Evolutionary conservation across 2,329 filamentous ascomycete genomes (phyloP).

Genomic region (Albophoma yamanashiensis): DNA sequence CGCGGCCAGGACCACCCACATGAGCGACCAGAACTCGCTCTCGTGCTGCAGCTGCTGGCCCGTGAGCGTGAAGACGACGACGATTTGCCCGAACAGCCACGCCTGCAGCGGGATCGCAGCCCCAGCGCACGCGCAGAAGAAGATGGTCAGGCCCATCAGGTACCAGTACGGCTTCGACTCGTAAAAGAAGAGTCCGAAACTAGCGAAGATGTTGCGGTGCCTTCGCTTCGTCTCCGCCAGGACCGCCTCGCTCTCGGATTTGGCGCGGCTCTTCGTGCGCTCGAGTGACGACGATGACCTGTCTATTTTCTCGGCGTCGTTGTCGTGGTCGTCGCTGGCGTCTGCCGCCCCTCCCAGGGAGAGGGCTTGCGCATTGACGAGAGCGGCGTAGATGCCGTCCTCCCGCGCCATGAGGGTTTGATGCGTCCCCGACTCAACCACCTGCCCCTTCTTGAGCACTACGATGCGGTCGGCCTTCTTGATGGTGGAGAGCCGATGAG

Average conservation of each 20-base stretch:
- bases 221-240: constrained; percentile 13
- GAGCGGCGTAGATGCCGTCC: constrained; percentile 52
- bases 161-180: constrained; percentile 43
- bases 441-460: constrained; percentile 59
- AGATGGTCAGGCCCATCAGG: constrained; percentile 36
- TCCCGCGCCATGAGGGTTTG: constrained; percentile 53
- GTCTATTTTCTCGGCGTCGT: constrained; percentile 23
- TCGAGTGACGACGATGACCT: constrained; percentile 18
- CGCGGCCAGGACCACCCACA: constrained; percentile 51
- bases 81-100: constrained; percentile 42
- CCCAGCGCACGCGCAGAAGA: constrained; percentile 32
- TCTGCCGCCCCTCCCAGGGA: constrained; percentile 38
- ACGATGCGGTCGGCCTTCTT: constrained; percentile 70
- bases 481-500: constrained; percentile 65
- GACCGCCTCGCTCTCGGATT: constrained; percentile 19
- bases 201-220: constrained; percentile 34
- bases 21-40: constrained; percentile 52
- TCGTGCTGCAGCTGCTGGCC: constrained; percentile 21
- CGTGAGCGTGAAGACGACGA: constrained; percentile 35
- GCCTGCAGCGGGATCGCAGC: constrained; percentile 40
- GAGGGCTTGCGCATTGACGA: constrained; percentile 55
- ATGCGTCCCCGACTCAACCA: constrained; percentile 68
- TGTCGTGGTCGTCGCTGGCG: constrained; percentile 18
- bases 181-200: constrained; percentile 45
- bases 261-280: constrained; percentile 34